Conservation (phyloP, 2,329 filamentous ascomycete genomes). For the Fusarium devonianum region DNA sequence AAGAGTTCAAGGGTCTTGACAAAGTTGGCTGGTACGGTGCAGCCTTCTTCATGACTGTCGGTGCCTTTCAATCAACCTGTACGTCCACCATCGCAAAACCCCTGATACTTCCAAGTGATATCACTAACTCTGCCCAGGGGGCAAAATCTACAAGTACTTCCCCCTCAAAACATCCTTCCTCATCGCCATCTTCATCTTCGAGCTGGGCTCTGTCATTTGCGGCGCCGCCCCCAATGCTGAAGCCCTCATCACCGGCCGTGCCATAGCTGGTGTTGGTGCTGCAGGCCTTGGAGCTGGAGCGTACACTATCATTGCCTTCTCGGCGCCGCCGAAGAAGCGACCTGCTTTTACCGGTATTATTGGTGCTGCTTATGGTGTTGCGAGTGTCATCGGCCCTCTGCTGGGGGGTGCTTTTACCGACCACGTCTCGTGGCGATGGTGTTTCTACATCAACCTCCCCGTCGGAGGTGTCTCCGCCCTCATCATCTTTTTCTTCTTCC, state of each 20-base stretch:
- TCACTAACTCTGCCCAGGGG: conserved; percentile 46
- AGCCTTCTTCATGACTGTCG: conserved; percentile 60
- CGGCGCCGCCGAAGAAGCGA: conserved; percentile 46
- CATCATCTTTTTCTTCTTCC: conserved; percentile 53
- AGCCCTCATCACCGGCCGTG: conserved; percentile 60
- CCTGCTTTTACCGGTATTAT: conserved; percentile 50
- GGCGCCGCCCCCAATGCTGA: conserved; percentile 54
- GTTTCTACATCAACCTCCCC: conserved; percentile 51
- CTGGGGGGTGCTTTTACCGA: conserved; percentile 50
- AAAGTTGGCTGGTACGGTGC: conserved; percentile 68
- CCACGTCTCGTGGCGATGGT: conserved; percentile 50
- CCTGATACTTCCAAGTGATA: neutral
- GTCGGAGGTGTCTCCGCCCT: conserved; percentile 46
- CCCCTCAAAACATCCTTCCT: conserved; percentile 59
- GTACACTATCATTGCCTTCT: conserved; percentile 59
- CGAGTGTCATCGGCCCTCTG: conserved; percentile 48
- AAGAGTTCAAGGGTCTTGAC: conserved; percentile 58
- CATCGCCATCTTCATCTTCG: conserved; percentile 58
- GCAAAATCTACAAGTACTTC: conserved; percentile 61
- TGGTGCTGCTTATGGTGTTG: conserved; percentile 48
- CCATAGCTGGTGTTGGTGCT: conserved; percentile 56
- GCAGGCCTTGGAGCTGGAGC: conserved; percentile 59
- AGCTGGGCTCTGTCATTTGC: conserved; percentile 62
- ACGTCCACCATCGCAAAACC: conserved; percentile 29
- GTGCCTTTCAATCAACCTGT: conserved; percentile 54